These are phyloP conservation scores for Endoconidiophora polonica DNA, from an alignment of 2,329 filamentous ascomycete species.

Conservation along the genomic window DNA sequence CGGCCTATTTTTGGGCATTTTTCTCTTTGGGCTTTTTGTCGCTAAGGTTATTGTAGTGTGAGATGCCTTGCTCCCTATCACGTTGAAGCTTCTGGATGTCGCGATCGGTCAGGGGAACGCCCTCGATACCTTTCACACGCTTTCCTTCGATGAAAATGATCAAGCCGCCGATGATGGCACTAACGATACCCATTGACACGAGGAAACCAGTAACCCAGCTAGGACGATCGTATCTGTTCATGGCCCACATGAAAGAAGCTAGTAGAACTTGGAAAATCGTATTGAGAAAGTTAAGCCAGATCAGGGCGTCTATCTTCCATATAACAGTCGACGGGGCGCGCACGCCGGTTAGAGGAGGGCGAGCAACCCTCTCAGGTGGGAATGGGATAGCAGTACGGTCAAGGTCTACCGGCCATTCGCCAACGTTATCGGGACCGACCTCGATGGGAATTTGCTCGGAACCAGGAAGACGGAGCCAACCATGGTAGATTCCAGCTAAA, in stretches of 20 bases:
- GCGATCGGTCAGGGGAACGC: constrained; percentile 43
- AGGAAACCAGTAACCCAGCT: constrained; percentile 67
- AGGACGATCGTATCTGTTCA: constrained; percentile 57
- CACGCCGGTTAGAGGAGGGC: constrained; percentile 52
- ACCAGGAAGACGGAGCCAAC: constrained; percentile 59
- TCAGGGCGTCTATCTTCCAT: constrained; percentile 66
- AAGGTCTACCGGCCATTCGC: constrained; percentile 22
- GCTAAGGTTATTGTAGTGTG: constrained; percentile 41
- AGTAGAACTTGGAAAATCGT: constrained; percentile 61
- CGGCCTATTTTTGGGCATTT: constrained; percentile 19
- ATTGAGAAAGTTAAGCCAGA: constrained; percentile 66
- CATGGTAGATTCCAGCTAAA: constrained; percentile 56
- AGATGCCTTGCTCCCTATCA: constrained; percentile 38
- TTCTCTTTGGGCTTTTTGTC: constrained; percentile 32
- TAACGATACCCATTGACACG: constrained; percentile 54
- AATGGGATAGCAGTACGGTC: constrained; percentile 33
- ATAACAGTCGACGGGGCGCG: constrained; percentile 48
- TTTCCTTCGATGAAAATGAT: constrained; percentile 58
- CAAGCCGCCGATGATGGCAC: constrained; percentile 47
- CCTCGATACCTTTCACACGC: constrained; percentile 54
- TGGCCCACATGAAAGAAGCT: constrained; percentile 68
- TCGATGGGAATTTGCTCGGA: constrained; percentile 40
- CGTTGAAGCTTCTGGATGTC: constrained; percentile 33
- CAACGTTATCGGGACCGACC: constrained; percentile 36
- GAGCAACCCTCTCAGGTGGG: constrained; percentile 45